Evolutionary conservation across 345 rosid species (phyloP).

Genomic region (Hibiscus tridactylites): DNA sequence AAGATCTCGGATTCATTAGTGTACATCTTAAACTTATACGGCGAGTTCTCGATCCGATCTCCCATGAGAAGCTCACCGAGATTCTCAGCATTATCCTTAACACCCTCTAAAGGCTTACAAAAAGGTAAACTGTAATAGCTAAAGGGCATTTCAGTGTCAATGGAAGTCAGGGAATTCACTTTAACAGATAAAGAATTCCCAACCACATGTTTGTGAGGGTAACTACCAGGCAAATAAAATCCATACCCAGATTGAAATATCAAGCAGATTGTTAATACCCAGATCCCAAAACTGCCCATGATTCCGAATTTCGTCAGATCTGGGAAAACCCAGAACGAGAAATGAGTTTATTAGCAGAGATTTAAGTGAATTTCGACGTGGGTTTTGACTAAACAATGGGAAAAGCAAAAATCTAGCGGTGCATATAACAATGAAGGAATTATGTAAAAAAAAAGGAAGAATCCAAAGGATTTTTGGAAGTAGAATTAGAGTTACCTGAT

Average conservation of each 20-base stretch:
- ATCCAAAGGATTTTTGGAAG: not conserved
- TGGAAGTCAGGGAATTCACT: slow-evolving; percentile 76
- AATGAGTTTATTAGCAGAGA: slow-evolving; percentile 4
- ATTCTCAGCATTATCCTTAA: slow-evolving; percentile 70
- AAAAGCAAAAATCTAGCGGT: not conserved
- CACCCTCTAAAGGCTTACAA: slow-evolving; percentile 49
- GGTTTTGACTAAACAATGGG: not conserved
- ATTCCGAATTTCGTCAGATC: slow-evolving; percentile 45
- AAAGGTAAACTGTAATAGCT: slow-evolving; percentile 70
- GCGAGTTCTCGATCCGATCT: slow-evolving; percentile 71
- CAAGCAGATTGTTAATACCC: slow-evolving; percentile 29
- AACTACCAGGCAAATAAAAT: slow-evolving; percentile 64
- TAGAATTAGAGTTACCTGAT: not conserved
- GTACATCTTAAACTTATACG: slow-evolving; percentile 51
- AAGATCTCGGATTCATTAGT: slow-evolving; percentile 45
- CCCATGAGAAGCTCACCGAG: slow-evolving; percentile 76
- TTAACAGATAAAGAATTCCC: slow-evolving; percentile 47
- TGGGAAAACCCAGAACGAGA: slow-evolving; percentile 30
- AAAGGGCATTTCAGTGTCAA: slow-evolving; percentile 65
- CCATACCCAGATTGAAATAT: slow-evolving; percentile 34
- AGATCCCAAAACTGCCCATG: slow-evolving; percentile 35
- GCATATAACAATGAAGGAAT: not conserved
- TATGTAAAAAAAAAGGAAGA: not conserved
- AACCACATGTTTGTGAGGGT: slow-evolving; percentile 42
- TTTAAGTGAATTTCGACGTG: not conserved